A percentile compares a stretch with the other conserved stretches of the same genome.
Evolutionary conservation across 306 rosid species (phyloP).

Genomic region (Sophora flavescens): DNA sequence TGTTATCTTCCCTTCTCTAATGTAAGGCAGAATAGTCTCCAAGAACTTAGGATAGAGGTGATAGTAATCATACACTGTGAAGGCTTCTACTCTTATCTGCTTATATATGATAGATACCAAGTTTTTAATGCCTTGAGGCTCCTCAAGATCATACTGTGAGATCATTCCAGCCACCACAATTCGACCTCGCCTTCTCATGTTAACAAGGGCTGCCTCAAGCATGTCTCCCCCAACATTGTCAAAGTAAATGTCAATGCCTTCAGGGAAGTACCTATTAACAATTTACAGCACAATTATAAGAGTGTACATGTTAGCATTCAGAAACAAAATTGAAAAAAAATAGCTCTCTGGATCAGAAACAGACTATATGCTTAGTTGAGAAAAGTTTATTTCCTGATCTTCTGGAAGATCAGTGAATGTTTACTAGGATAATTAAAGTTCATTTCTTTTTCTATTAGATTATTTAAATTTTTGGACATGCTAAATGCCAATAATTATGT

Average conservation of each 20-base stretch:
- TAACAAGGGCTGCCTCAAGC: slow-evolving; percentile 65
- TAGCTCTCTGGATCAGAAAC: background rate
- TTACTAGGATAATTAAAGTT: background rate
- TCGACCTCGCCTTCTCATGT: slow-evolving; percentile 62
- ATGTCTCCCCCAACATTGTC: slow-evolving; percentile 74
- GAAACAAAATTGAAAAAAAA: background rate
- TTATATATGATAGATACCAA: slow-evolving; percentile 47
- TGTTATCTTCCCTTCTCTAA: slow-evolving; percentile 64
- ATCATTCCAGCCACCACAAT: slow-evolving; percentile 70
- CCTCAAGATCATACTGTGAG: slow-evolving; percentile 60
- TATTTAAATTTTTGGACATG: background rate
- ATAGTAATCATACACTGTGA: slow-evolving; percentile 51
- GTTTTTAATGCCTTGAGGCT: slow-evolving; percentile 65
- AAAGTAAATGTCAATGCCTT: slow-evolving; percentile 77
- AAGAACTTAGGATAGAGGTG: slow-evolving; percentile 65
- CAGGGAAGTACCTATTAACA: slow-evolving; percentile 57
- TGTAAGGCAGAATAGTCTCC: slow-evolving; percentile 63
- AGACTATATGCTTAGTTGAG: background rate
- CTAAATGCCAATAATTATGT: slow-evolving; percentile 7
- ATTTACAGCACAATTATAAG: background rate
- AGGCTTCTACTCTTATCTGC: slow-evolving; percentile 63
- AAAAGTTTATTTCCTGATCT: background rate
- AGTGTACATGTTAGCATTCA: background rate
- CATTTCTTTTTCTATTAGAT: background rate
- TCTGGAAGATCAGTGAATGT: background rate